Evolutionary conservation across 2,329 filamentous ascomycete species (phyloP).

Genomic region (Phaeomoniella chlamydospora): DNA sequence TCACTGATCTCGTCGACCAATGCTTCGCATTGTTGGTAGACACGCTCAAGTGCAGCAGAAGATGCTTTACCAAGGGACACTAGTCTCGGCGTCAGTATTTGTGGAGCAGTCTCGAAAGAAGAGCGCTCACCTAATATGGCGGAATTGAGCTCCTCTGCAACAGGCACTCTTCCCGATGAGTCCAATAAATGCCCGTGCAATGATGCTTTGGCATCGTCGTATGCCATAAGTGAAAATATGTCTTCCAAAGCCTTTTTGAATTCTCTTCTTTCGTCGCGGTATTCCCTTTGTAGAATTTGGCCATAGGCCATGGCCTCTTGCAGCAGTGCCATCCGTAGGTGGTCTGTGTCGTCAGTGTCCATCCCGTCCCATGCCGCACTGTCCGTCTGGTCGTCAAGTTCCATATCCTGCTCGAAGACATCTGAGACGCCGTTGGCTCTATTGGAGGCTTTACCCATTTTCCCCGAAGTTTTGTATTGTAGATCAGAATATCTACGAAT

Average conservation of each 20-base stretch:
- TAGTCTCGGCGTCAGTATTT: too few species aligned
- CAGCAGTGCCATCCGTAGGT: constrained; percentile 37
- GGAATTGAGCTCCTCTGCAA: constrained; percentile 88
- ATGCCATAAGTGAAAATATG: constrained; percentile 80
- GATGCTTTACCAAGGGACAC: constrained; percentile 84
- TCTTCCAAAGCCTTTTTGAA: constrained; percentile 62
- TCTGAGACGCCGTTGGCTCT: constrained; percentile 24
- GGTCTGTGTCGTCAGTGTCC: constrained; percentile 37
- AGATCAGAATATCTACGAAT: constrained; percentile 60
- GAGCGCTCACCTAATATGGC: constrained; percentile 65
- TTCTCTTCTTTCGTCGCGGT: constrained; percentile 55
- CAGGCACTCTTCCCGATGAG: constrained; percentile 54
- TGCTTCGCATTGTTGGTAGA: constrained; percentile 76
- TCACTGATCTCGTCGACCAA: constrained; percentile 70
- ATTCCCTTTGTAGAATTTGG: constrained; percentile 62
- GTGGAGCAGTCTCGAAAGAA: too few species aligned
- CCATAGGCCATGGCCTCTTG: constrained; percentile 65
- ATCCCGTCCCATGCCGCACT: constrained; percentile 26
- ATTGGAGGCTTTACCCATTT: constrained; percentile 20
- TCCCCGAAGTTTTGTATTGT: constrained; percentile 31
- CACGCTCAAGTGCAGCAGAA: constrained; percentile 66
- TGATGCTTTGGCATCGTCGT: constrained; percentile 64
- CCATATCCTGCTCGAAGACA: constrained; percentile 39
- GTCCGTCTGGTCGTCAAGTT: constrained; percentile 37
- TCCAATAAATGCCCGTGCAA: constrained; percentile 69